Evolutionary conservation across 73 alveolate species (phyloP).

Genomic region (Symbiodinium natans): DNA sequence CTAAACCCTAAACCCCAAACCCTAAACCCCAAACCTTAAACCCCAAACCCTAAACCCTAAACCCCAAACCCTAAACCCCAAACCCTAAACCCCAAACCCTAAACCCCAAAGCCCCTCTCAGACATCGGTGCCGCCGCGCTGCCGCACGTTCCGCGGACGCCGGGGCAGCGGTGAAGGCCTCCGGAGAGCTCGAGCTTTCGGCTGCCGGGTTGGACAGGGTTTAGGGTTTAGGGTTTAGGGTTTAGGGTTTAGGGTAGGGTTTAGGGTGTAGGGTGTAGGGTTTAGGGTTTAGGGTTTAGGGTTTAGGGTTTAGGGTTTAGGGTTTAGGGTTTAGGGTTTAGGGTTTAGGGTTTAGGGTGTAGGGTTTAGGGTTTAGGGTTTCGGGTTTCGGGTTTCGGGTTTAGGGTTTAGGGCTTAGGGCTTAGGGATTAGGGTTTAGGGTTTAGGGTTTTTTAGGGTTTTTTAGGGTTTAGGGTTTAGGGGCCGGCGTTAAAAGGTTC

Average conservation of each 20-base stretch:
- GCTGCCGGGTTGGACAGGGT: too few species aligned
- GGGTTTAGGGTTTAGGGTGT: too few species aligned
- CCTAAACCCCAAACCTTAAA: background rate
- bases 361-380: background rate
- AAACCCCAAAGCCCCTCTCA: background rate
- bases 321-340: too few species aligned
- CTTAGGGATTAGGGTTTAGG: background rate
- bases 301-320: too few species aligned
- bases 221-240: background rate
- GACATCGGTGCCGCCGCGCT: background rate
- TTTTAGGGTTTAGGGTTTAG: too few species aligned
- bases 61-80: background rate
- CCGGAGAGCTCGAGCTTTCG: too few species aligned
- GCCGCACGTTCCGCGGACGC: background rate
- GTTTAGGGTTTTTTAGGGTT: background rate
- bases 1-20: background rate
- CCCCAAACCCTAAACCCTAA: background rate
- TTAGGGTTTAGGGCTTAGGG: background rate
- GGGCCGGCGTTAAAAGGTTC: too few species aligned
- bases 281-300: background rate
- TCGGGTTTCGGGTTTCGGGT: background rate
- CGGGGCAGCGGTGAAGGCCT: background rate
- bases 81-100: background rate
- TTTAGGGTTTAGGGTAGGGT: background rate
- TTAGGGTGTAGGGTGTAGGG: background rate